Evolutionary conservation across 108 stramenopile genomes (phyloP), one percentile per base, ranked within the genome.

Genomic region (Fragilariopsis cylindrus): DNA sequence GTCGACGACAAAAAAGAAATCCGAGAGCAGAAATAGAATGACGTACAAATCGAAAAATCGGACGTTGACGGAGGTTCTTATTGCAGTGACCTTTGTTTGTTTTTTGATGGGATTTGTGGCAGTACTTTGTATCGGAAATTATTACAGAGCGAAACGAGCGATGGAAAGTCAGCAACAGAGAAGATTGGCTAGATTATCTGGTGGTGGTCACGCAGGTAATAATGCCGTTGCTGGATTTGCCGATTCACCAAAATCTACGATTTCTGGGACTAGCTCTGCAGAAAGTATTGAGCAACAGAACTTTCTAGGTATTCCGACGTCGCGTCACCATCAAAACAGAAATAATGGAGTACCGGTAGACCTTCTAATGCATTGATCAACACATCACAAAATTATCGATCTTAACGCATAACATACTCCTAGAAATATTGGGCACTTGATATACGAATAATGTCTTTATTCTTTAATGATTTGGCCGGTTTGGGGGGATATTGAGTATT

Each of bases 51-150:
- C 86, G 49, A 82, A 85, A 73, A 85, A 85, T 54, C 76, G 90
- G 69, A 89, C 90, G 11, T 46, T 87, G 49, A 71, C 84, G 41
- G 90, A 92, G 70, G 64, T 89, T 18, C 75, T 92, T 54, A 76
- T 84, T 41, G 90, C 90, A 16, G 82, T 87, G 45, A 75, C 66
- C 3, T 90, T 90, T 47, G 82, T 89, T 21, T 84, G 85, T 7
- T 91, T 94, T 69, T 55, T 91, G 52, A 70, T 82, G 13, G 93
- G 93, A 19, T 94, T 94, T 72, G 81, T 94, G 19, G 76, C 82
- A n/a, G 90, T 91, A 19, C 71, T 94, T 19, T 94, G 93, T 65
- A 72, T 94, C 55, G 90, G 93, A 41, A 94, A 94, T 71, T 94
- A 91, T 66, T 91, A 87, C 76, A 71, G 93, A 72, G 93, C 93